phyloP scores from a whole-genome alignment of 768 basidiomycete species.

The Xerocomellus chrysenteron region DNA sequence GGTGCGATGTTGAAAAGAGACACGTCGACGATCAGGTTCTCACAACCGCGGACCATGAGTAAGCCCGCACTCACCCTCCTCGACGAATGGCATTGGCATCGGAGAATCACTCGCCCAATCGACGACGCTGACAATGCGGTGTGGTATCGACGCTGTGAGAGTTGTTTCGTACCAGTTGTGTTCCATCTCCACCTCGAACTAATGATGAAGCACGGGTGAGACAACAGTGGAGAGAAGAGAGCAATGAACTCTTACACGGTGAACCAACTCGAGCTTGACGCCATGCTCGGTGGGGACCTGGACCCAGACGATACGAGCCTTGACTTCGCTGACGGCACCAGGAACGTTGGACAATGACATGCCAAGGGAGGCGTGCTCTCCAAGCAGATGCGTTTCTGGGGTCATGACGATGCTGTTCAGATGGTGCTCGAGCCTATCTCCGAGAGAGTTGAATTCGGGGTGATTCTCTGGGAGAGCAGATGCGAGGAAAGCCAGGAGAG shows the following conservation, averaged over 20 bases:
- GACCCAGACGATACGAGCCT: constrained; percentile 74
- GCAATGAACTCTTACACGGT: constrained; percentile 19
- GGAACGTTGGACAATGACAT: constrained; percentile 48
- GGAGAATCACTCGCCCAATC: constrained; percentile 91
- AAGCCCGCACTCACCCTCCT: constrained; percentile 16
- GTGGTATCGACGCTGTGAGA: constrained; percentile 70
- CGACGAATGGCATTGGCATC: constrained; percentile 28
- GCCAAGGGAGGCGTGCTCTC: constrained; percentile 40
- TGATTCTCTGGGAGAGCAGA: constrained; percentile 57
- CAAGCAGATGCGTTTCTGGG: constrained; percentile 45
- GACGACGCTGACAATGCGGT: constrained; percentile 83
- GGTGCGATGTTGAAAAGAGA: no score
- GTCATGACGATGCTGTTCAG: constrained; percentile 48
- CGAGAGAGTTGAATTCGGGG: constrained; percentile 44
- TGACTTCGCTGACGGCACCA: constrained; percentile 77
- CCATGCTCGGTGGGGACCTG: constrained; percentile 73
- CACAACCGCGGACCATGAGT: background rate
- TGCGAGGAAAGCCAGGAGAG: constrained; percentile 78
- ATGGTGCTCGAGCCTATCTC: constrained; percentile 48
- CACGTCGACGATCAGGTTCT: no score
- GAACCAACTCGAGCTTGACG: constrained; percentile 71
- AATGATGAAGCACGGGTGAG: background rate
- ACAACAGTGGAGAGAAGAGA: background rate
- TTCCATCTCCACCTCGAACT: constrained; percentile 91
- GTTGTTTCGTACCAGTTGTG: constrained; percentile 97